These are phyloP conservation scores for Dactylellina leptospora DNA, from an alignment of 2,329 filamentous ascomycete species.

Conservation along the genomic window DNA sequence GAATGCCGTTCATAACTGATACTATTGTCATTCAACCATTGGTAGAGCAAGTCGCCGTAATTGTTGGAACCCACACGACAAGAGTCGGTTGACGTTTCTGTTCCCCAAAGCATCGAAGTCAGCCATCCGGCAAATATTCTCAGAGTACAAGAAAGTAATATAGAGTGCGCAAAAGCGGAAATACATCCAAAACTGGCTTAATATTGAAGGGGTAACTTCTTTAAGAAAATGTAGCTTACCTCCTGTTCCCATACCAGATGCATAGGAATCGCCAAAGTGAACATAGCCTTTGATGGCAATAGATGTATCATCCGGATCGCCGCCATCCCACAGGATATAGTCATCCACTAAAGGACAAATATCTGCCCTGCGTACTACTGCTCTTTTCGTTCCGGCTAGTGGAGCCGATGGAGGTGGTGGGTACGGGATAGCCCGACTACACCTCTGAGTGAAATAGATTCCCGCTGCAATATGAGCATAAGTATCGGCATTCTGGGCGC, in stretches of 20 bases:
- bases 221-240: conserved; percentile 1
- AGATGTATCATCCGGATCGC: neutral
- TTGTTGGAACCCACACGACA: conserved; percentile 1
- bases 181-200: neutral
- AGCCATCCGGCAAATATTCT: neutral
- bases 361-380: neutral
- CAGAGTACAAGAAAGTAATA: conserved; percentile 1
- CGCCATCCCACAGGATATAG: neutral
- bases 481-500: neutral
- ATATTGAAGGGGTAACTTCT: neutral
- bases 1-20: neutral
- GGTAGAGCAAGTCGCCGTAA: neutral
- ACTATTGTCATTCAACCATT: neutral
- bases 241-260: neutral
- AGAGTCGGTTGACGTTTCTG: conserved; percentile 1
- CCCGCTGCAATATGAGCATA: neutral
- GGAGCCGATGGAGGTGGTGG: neutral
- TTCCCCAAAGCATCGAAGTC: conserved; percentile 1
- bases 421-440: neutral
- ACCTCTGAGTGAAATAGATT: conserved; percentile 1
- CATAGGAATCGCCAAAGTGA: conserved; percentile 1
- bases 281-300: neutral
- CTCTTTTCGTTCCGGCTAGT: neutral
- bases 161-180: neutral
- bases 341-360: neutral